These are phyloP conservation scores for Hyphopichia wangnamkhiaoensis DNA, from an alignment of 1,139 yeast species.

Conservation along the genomic window DNA sequence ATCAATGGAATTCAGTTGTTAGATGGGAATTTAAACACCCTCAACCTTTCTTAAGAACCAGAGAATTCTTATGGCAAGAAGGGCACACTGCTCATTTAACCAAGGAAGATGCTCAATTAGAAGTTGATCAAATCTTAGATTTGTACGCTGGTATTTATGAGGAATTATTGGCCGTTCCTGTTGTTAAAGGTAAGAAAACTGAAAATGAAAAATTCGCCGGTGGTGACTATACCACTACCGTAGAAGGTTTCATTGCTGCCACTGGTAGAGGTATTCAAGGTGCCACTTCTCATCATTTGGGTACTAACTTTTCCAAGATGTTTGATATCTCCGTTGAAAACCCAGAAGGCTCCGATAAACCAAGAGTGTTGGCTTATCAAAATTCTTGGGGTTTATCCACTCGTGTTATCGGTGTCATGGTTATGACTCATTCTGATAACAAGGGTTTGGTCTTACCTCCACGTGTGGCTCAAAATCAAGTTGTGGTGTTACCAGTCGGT, in stretches of 20 bases:
- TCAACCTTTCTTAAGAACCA: conserved; percentile 97
- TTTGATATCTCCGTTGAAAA: conserved; percentile 93
- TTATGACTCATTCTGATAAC: conserved; percentile 98
- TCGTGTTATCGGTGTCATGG: conserved; percentile 98
- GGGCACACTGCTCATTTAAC: conserved; percentile 98
- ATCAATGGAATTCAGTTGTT: conserved; percentile 99
- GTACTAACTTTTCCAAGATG: conserved; percentile 98
- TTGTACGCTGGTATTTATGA: conserved; percentile 83
- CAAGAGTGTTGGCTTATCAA: conserved; percentile 87
- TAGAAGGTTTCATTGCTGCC: conserved; percentile 95
- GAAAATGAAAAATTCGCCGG: conserved; percentile 99
- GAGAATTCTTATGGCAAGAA: conserved; percentile 99
- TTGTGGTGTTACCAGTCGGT: conserved; percentile 93
- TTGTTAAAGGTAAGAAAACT: conserved; percentile 91
- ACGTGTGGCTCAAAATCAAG: conserved; percentile 90
- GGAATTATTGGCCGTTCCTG: conserved; percentile 96
- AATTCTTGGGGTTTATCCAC: conserved; percentile 99
- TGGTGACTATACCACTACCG: conserved; percentile 92
- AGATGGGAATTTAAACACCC: conserved; percentile 99
- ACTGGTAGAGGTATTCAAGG: conserved; percentile 99
- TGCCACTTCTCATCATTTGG: conserved; percentile 96
- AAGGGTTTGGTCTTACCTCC: conserved; percentile 98
- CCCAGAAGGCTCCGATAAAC: conserved; percentile 86
- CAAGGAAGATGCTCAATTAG: conserved; percentile 72
- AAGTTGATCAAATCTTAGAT: conserved; percentile 84